A percentile compares a stretch with the other conserved stretches of the same genome.
phyloP scores from a whole-genome alignment of 495 filamentous ascomycete genomes.

The Penicillium bovifimosum region DNA sequence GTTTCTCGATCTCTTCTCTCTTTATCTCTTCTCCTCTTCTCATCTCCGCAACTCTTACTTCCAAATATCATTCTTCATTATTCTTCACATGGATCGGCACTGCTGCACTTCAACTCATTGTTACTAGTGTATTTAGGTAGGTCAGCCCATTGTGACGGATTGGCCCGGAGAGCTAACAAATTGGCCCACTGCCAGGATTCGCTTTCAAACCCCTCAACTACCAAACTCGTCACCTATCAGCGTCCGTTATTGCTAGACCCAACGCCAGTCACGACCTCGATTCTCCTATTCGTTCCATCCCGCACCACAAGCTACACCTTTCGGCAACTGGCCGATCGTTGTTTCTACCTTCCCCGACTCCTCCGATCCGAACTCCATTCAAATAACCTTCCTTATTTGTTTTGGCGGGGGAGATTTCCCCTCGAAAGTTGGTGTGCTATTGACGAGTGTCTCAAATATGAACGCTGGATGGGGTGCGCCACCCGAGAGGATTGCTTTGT shows the following conservation, averaged over 20 bases:
- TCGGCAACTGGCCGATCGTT: conserved; percentile 13
- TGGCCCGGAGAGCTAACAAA: conserved; percentile 19
- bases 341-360: background rate
- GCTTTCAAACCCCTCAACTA: conserved; percentile 6
- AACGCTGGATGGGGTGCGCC: conserved; percentile 35
- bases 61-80: background rate
- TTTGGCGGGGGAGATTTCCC: background rate
- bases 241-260: conserved; percentile 7
- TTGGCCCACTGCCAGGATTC: conserved; percentile 13
- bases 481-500: conserved; percentile 40
- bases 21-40: conserved; percentile 1
- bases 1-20: background rate
- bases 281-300: conserved; percentile 19
- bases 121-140: background rate
- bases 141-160: background rate
- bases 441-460: conserved; percentile 30
- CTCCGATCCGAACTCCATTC: background rate
- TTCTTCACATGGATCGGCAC: conserved; percentile 9
- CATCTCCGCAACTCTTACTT: background rate
- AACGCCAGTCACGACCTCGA: conserved; percentile 19
- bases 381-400: background rate
- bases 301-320: background rate
- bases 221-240: conserved; percentile 18
- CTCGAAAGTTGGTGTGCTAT: background rate
- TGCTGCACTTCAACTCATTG: conserved; percentile 7